phyloP scores from a whole-genome alignment of 148 eudicot genomes.

The Fagopyrum tataricum region DNA sequence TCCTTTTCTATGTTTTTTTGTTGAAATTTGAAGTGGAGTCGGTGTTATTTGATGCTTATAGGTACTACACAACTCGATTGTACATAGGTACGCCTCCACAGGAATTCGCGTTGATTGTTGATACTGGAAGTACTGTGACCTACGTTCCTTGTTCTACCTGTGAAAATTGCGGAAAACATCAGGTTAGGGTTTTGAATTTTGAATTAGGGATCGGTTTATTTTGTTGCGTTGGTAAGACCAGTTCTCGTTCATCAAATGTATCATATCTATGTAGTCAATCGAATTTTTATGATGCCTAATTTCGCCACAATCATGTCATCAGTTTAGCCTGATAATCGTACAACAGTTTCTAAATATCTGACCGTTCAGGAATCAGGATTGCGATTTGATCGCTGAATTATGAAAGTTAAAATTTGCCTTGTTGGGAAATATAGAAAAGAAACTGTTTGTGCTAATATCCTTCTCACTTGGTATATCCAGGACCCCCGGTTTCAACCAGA shows the following conservation, averaged over 20 bases:
- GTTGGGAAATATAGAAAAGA: background rate
- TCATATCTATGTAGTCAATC: background rate
- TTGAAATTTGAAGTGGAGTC: background rate
- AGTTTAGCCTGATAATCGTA: too few species aligned
- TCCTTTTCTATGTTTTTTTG: background rate
- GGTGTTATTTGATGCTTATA: constrained; percentile 4
- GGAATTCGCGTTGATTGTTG: constrained; percentile 60
- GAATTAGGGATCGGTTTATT: background rate
- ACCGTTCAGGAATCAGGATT: background rate
- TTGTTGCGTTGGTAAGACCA: background rate
- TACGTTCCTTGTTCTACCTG: constrained; percentile 64
- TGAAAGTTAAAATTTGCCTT: background rate
- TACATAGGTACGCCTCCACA: constrained; percentile 66
- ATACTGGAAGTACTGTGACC: constrained; percentile 73
- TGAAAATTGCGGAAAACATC: constrained; percentile 57
- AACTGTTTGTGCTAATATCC: background rate
- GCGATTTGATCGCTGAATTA: background rate
- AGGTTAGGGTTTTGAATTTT: constrained; percentile 28
- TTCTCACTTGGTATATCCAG: constrained; percentile 16
- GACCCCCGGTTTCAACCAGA: constrained; percentile 61
- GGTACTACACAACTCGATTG: constrained; percentile 53
- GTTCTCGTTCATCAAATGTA: background rate
- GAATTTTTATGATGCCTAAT: background rate
- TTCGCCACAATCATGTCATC: background rate
- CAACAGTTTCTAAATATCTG: background rate